These are phyloP conservation scores for Pestalotiopsis sp. DNA, from an alignment of 2,329 filamentous ascomycete genomes.

Conservation along the genomic window DNA sequence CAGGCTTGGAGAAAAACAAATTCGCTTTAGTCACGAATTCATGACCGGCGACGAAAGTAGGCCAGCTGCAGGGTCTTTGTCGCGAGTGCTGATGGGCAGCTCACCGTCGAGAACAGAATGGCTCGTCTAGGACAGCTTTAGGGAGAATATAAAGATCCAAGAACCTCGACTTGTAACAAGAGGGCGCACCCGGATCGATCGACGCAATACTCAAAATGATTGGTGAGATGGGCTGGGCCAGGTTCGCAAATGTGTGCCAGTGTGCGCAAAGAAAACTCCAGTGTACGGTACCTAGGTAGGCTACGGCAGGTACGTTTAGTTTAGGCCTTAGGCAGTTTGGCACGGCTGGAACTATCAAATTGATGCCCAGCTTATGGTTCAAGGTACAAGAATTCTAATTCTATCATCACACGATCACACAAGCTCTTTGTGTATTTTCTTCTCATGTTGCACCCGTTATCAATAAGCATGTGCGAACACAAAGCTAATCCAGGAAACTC, in stretches of 20 bases:
- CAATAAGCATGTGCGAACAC: too few species aligned
- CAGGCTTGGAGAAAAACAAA: not conserved
- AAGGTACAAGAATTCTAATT: too few species aligned
- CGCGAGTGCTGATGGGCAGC: not conserved
- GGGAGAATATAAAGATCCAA: not conserved
- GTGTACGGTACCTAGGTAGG: not conserved
- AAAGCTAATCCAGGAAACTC: too few species aligned
- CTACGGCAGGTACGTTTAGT: not conserved
- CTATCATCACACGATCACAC: too few species aligned
- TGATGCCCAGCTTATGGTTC: too few species aligned
- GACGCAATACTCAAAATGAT: not conserved
- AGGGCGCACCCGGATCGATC: not conserved
- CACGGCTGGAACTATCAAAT: not conserved
- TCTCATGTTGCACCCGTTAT: too few species aligned
- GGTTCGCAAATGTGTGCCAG: not conserved
- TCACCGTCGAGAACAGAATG: not conserved
- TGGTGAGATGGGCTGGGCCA: not conserved
- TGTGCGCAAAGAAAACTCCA: not conserved
- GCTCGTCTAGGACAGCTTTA: not conserved
- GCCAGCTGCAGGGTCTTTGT: not conserved
- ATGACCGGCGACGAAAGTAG: not conserved
- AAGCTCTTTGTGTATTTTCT: too few species aligned
- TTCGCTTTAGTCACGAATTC: not conserved
- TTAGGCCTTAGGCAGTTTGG: not conserved
- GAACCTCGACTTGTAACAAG: not conserved